Evolutionary conservation across 768 basidiomycete genomes (phyloP), one percentile per base, ranked within the genome.

Genomic region (Russula sp.): DNA sequence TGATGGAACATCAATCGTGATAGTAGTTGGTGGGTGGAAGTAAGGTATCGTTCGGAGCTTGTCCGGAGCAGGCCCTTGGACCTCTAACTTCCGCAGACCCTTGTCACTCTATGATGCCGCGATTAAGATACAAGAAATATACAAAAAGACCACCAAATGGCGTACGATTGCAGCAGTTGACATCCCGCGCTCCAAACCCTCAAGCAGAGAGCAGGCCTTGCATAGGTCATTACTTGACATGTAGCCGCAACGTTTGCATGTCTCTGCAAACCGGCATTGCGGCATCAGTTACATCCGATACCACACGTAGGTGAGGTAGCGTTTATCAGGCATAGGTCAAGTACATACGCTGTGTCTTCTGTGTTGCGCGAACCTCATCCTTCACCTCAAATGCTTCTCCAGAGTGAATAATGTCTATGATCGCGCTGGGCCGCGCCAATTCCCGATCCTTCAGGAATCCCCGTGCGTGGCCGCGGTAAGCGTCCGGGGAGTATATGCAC

Each of bases 401-500:
- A 0, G 90, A 94, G 72, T 97, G 93, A 34, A 98, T 97, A 63
- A 98, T 96, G 72, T 99, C 97, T 64, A 99, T 29, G 25, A 29
- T 29, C 25, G 25, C 25, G 25, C 25, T 92, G 0, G 97, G 95
- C 13, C 97, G 81, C 22, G 94, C 88, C 0, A 88, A 91, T 76
- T 99, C 97, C 14, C 98, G 79, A 65, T 97, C 93, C 73, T 99
- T 99, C 42, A 99, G 81, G 68, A 98, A 96, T 0, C 83, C 85
- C 51, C 97, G 82, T 1, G 97, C 94, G 71, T 98, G 95, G 0
- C 97, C 97, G 8, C 97, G 88, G 72, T 99, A 99, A 5, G 97
- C 97, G 71, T 98, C 97, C 9, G 97, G 96, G 5, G 94, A 95
- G 73, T 99, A 99, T 67, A 98, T 98, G 73, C 97, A 99, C 71